Evolutionary conservation across 2,329 filamentous ascomycete genomes (phyloP).

Genomic region (Parafenestella ontariensis): DNA sequence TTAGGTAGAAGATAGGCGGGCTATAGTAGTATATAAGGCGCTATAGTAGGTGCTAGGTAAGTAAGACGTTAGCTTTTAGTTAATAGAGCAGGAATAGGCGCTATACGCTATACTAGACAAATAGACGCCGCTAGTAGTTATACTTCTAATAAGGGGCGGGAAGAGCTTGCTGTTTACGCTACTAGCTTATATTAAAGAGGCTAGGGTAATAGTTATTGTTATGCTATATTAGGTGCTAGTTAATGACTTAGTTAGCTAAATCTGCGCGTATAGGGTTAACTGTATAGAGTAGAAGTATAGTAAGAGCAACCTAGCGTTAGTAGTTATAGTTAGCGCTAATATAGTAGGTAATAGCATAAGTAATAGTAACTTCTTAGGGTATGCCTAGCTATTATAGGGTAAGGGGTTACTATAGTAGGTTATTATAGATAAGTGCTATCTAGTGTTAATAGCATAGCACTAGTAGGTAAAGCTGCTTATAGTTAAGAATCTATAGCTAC

Average conservation of each 20-base stretch:
- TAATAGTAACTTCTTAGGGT: constrained; percentile 16
- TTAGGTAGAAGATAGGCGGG: not conserved
- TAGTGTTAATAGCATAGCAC: constrained; percentile 18
- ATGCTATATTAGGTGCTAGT: constrained; percentile 24
- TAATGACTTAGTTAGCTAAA: constrained; percentile 9
- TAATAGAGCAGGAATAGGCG: too few relatives aligned
- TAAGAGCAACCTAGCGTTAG: constrained; percentile 13
- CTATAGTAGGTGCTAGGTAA: too few relatives aligned
- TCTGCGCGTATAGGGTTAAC: constrained; percentile 5
- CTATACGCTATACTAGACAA: too few relatives aligned
- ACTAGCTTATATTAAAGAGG: too few relatives aligned
- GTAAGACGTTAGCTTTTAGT: too few relatives aligned
- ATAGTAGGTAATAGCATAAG: constrained; percentile 13
- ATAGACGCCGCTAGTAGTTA: too few relatives aligned
- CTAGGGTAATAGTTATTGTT: constrained; percentile 25
- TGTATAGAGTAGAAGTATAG: constrained; percentile 18
- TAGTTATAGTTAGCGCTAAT: constrained; percentile 21
- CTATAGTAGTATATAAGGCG: constrained; percentile 15
- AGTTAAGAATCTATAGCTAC: too few relatives aligned
- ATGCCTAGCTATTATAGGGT: constrained; percentile 5
- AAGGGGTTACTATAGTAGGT: constrained; percentile 20
- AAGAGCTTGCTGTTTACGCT: too few relatives aligned
- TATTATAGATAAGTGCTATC: constrained; percentile 25
- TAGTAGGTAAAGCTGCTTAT: constrained; percentile 19
- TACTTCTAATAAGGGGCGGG: too few relatives aligned